A percentile compares a stretch with the other conserved stretches of the same genome.
Evolutionary conservation across 345 rosid genomes (phyloP).

Genomic region (Clarkia xantiana): DNA sequence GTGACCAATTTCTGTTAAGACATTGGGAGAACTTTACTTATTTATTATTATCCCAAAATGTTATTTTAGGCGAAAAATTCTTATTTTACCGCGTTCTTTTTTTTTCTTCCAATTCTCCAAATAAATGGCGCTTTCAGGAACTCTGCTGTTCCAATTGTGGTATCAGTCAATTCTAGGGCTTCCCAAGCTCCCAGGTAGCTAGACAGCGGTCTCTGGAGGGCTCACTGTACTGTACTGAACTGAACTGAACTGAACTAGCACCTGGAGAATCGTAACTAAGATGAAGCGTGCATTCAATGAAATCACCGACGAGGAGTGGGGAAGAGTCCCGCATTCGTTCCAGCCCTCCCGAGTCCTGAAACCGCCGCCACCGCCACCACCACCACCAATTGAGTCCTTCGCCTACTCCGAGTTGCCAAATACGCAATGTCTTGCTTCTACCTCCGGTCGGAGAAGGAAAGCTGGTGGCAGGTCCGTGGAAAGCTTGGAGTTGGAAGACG

Average conservation of each 20-base stretch:
- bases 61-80: too few relatives aligned
- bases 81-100: too few relatives aligned
- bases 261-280: not conserved
- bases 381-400: conserved; percentile 74
- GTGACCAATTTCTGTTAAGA: too few relatives aligned
- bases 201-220: not conserved
- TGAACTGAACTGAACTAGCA: not conserved
- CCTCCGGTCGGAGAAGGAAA: conserved; percentile 20
- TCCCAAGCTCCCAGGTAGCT: not conserved
- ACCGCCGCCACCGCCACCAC: conserved; percentile 19
- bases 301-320: conserved; percentile 95
- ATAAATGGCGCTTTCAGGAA: not conserved
- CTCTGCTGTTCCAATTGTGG: not conserved
- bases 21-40: too few relatives aligned
- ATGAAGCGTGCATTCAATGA: conserved; percentile 22
- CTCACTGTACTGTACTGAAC: not conserved
- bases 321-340: conserved; percentile 48
- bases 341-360: conserved; percentile 66
- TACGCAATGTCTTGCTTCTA: not conserved
- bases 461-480: conserved; percentile 33
- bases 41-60: too few relatives aligned
- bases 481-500: conserved; percentile 30
- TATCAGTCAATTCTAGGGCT: not conserved
- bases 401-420: conserved; percentile 29
- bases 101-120: not conserved